Evolutionary conservation across 352 stramenopile genomes (phyloP).

Genomic region (Phytophthora multivora): DNA sequence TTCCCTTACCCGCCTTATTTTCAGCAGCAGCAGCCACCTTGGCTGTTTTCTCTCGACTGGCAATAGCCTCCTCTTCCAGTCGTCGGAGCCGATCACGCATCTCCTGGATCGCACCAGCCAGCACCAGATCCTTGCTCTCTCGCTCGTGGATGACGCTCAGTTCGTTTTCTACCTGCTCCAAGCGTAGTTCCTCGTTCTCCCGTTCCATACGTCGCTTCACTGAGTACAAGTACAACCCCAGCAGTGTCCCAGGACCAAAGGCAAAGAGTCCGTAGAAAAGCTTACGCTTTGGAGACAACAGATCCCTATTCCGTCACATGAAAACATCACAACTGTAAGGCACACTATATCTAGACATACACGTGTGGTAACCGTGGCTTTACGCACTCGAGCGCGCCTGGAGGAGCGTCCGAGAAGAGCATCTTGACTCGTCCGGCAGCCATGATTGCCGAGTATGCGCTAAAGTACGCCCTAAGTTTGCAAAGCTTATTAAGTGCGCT

Average conservation of each 20-base stretch:
- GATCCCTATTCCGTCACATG: constrained; percentile 38
- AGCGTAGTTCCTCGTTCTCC: constrained; percentile 60
- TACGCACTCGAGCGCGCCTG: constrained; percentile 71
- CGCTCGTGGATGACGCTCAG: constrained; percentile 42
- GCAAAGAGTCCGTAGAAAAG: constrained; percentile 70
- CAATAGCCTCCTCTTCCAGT: constrained; percentile 53
- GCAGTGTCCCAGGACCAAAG: constrained; percentile 65
- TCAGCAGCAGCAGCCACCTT: constrained; percentile 12
- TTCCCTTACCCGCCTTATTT: constrained; percentile 1
- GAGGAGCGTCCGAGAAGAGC: constrained; percentile 73
- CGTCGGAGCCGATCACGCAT: constrained; percentile 58
- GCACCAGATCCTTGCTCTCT: constrained; percentile 55
- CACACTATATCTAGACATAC: too few species aligned
- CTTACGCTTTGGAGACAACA: constrained; percentile 70
- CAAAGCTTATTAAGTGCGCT: too few species aligned
- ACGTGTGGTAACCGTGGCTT: not conserved
- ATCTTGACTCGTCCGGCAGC: constrained; percentile 56
- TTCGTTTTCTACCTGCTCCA: constrained; percentile 51
- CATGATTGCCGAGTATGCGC: constrained; percentile 15
- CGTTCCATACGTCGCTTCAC: constrained; percentile 73
- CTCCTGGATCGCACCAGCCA: constrained; percentile 61
- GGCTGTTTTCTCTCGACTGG: constrained; percentile 30
- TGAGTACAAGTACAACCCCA: constrained; percentile 72
- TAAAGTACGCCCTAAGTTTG: constrained; percentile 20
- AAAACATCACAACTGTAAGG: not conserved